These are phyloP conservation scores for Aspergillus chevalieri DNA, from an alignment of 2,329 filamentous ascomycete genomes.

Conservation along the genomic window DNA sequence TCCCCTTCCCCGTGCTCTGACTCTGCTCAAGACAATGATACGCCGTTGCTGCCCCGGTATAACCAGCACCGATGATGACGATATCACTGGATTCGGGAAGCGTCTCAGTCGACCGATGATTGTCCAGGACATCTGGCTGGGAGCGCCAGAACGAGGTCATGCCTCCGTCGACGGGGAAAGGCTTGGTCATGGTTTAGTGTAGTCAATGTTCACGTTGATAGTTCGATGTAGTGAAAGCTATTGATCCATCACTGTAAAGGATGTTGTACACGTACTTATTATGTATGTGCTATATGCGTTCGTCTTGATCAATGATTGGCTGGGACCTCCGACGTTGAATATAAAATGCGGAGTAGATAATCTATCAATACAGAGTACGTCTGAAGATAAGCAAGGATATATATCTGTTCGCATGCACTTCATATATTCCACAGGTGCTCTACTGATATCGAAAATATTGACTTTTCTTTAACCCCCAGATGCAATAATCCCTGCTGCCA, in stretches of 20 bases:
- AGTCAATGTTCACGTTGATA: no score
- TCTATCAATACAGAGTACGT: neutral
- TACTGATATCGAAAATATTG: neutral
- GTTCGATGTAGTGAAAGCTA: no score
- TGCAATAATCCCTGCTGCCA: slow-evolving; percentile 38
- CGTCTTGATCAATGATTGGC: no score
- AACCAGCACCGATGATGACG: slow-evolving; percentile 42
- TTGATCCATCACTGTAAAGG: no score
- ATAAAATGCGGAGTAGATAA: neutral
- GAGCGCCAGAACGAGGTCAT: slow-evolving; percentile 40
- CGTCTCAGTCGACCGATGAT: slow-evolving; percentile 32
- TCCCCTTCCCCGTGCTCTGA: neutral
- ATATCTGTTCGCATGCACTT: neutral
- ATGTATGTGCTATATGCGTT: no score
- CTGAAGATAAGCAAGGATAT: neutral
- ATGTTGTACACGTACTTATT: no score
- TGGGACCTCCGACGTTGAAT: neutral
- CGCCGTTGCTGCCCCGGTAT: slow-evolving; percentile 37
- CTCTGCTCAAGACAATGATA: slow-evolving; percentile 33
- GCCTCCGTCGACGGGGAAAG: slow-evolving; percentile 15
- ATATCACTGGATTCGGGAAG: slow-evolving; percentile 39
- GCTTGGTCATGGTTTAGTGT: slow-evolving; percentile 9
- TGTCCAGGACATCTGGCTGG: slow-evolving; percentile 35
- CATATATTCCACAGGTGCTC: neutral
- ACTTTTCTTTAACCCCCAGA: neutral